Conservation (phyloP, 805 yeast species). For the Metschnikowia bowlesiae region DNA sequence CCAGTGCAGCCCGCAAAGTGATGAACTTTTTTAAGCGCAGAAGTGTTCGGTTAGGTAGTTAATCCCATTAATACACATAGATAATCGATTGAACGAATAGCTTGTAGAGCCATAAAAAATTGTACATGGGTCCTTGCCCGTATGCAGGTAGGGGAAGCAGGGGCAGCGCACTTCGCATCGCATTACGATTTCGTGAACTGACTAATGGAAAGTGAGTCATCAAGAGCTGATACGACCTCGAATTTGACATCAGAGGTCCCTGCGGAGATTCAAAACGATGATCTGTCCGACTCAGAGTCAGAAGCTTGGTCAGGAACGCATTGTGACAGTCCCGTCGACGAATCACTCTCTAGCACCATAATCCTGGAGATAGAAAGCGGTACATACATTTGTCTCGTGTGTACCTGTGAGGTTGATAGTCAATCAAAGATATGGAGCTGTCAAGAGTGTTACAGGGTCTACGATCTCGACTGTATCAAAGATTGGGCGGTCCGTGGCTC, state of each 20-base stretch:
- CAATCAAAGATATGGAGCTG: conserved; percentile 77
- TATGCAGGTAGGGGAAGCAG: background rate
- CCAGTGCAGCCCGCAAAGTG: conserved; percentile 59
- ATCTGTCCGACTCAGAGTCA: conserved; percentile 9
- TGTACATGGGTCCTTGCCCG: background rate
- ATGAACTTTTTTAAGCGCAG: conserved; percentile 20
- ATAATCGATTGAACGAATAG: background rate
- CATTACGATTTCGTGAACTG: background rate
- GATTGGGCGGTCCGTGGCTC: conserved; percentile 84
- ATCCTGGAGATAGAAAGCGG: conserved; percentile 59
- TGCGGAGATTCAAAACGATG: background rate
- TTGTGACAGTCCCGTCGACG: conserved; percentile 18
- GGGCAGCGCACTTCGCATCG: background rate
- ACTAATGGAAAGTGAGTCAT: conserved; percentile 1
- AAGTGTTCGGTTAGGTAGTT: conserved; percentile 15
- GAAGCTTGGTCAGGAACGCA: background rate
- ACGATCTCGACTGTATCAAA: conserved; percentile 76
- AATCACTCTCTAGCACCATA: conserved; percentile 40
- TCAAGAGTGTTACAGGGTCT: conserved; percentile 69
- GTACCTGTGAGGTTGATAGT: conserved; percentile 75
- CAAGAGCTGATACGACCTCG: background rate
- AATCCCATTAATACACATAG: background rate
- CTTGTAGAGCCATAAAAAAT: background rate
- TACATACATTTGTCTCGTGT: conserved; percentile 79
- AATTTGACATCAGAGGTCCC: background rate